Evolutionary conservation across 2,329 filamentous ascomycete species (phyloP), one percentile per base, ranked within the genome.

Genomic region (Sporothrix protearum): DNA sequence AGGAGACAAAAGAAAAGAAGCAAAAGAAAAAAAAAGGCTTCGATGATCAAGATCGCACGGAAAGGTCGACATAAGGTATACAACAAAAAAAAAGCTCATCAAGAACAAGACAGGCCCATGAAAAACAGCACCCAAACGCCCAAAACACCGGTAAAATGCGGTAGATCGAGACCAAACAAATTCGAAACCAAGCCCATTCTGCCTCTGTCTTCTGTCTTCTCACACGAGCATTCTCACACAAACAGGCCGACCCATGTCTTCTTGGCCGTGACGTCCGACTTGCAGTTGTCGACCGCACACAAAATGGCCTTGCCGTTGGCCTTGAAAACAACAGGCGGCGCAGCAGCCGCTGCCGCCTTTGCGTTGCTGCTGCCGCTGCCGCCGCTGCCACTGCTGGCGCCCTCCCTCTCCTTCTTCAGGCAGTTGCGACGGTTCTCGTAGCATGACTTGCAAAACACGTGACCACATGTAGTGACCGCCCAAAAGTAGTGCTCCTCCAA

Each of bases 391-490:
- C 51, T 30, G 16, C 57, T 42, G 22, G n/a, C 59, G 25, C n/a
- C 53, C 22, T 28, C 12, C 53, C 33, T 57, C 22, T 77, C 79
- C 68, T 78, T 81, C 51, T 75, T 82, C 8, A 79, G 79, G 3
- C 82, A 80, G 33, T 78, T 83, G 68, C 87, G 83, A 63, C 88
- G 85, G 73, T 85, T 83, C 70, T 90, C 87, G 75, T 84, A 90
- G 79, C 88, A 91, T 9, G 82, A 81, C 72, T 84, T 85, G 79
- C 88, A 91, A 77, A 88, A 91, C 16, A 90, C 88, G 82, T 99
- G 96, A 75, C 96, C 96, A 79, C 96, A 99, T 68, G 86, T 86
- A 80, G 94, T 97, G 47, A 96, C 86, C 0, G 96, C 91, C 94
- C 94, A 98, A 74, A 98, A 95, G 77, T 97, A 92, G 78, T 92